phyloP scores from a whole-genome alignment of 495 filamentous ascomycete species.

The Penicillium verhagenii region DNA sequence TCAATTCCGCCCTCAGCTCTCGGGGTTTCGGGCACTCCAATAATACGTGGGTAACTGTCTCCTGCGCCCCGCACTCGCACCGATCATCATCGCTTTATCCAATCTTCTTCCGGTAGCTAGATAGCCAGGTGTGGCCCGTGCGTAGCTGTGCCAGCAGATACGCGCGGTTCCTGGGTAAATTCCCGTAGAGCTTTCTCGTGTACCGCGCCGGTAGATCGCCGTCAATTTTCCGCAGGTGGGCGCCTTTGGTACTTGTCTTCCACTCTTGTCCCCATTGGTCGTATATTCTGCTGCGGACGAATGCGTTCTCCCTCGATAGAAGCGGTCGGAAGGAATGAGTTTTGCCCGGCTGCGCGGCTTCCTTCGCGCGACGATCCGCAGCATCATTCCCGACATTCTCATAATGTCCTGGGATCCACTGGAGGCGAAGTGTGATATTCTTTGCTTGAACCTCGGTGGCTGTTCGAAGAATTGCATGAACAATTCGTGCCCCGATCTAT shows the following conservation, averaged over 20 bases:
- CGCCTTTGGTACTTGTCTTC: conserved; percentile 9
- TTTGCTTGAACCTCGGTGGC: conserved; percentile 13
- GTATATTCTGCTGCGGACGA: neutral
- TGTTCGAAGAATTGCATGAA: conserved; percentile 16
- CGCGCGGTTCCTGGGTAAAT: conserved; percentile 11
- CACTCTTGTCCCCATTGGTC: conserved; percentile 18
- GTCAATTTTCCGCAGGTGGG: conserved; percentile 15
- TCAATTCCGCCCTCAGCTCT: conserved; percentile 14
- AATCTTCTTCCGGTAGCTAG: conserved; percentile 9
- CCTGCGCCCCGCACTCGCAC: conserved; percentile 18
- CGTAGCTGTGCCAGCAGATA: conserved; percentile 22
- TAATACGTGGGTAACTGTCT: conserved; percentile 20
- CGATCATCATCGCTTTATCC: conserved; percentile 17
- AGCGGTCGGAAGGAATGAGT: conserved; percentile 15
- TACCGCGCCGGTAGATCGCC: conserved; percentile 11
- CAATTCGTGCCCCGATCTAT: conserved; percentile 20
- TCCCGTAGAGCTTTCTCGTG: conserved; percentile 18
- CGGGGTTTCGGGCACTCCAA: conserved; percentile 14
- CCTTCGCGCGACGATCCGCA: conserved; percentile 11
- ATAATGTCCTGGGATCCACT: conserved; percentile 22
- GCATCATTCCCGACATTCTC: conserved; percentile 10
- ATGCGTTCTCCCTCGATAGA: conserved; percentile 14
- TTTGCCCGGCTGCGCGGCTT: conserved; percentile 15
- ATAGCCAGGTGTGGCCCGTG: conserved; percentile 21
- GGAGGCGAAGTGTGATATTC: conserved; percentile 15